Conservation (phyloP, 2,329 filamentous ascomycete genomes). For the Helicocarpus griseus region DNA sequence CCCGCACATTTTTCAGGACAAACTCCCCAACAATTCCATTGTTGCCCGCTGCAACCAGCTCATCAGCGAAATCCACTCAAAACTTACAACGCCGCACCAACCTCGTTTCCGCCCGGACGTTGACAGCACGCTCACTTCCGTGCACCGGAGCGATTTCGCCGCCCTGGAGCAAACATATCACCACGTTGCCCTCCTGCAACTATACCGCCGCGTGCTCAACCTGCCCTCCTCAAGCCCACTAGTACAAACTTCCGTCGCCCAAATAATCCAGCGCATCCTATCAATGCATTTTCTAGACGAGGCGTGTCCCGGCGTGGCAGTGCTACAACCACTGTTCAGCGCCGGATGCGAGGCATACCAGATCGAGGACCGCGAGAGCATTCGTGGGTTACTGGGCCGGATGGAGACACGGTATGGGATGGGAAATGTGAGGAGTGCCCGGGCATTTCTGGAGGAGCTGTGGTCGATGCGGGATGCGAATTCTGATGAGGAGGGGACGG, state of each 20-base stretch:
- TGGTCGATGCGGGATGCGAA: conserved; percentile 32
- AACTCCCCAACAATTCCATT: conserved; percentile 6
- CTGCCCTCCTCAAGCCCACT: conserved; percentile 12
- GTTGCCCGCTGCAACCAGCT: conserved; percentile 8
- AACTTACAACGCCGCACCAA: conserved; percentile 6
- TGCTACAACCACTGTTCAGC: conserved; percentile 57
- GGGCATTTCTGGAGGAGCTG: conserved; percentile 52
- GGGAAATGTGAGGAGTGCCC: conserved; percentile 54
- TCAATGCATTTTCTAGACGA: conserved; percentile 11
- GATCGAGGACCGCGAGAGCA: conserved; percentile 42
- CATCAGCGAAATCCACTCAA: conserved; percentile 9
- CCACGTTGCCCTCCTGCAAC: conserved; percentile 13
- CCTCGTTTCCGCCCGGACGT: conserved; percentile 10
- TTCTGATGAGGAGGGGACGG: conserved; percentile 10
- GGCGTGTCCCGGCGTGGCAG: conserved; percentile 49
- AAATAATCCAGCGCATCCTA: conserved; percentile 10
- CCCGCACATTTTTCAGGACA: neutral
- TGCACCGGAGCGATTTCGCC: conserved; percentile 11
- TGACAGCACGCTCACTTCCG: conserved; percentile 8
- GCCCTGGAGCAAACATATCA: conserved; percentile 13
- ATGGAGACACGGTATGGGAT: conserved; percentile 52
- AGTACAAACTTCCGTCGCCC: conserved; percentile 11
- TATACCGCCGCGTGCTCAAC: conserved; percentile 10
- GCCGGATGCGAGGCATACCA: conserved; percentile 50
- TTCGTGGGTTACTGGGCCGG: conserved; percentile 43